These are phyloP conservation scores for Striga hermonthica DNA, from an alignment of 305 asterid species.

Conservation along the genomic window DNA sequence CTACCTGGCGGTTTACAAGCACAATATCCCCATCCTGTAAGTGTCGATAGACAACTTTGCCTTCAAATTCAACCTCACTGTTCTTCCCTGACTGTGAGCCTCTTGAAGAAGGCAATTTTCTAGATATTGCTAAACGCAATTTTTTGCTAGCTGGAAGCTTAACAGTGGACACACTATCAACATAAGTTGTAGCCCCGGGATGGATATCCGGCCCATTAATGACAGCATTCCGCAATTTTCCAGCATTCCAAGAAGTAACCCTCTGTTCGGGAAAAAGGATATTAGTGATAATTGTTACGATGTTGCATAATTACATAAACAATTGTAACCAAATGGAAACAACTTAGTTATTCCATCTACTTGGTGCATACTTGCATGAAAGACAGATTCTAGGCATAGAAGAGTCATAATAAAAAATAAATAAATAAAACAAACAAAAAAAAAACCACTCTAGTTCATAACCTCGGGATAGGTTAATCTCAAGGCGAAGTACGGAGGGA, in stretches of 20 bases:
- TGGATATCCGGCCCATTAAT: slow-evolving; percentile 84
- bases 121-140: slow-evolving; percentile 61
- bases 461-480: slow-evolving; percentile 96
- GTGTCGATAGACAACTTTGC: slow-evolving; percentile 82
- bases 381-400: slow-evolving; percentile 6
- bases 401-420: slow-evolving; percentile 10
- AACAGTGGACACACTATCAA: slow-evolving; percentile 59
- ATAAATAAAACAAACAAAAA: slow-evolving; percentile 19
- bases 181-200: slow-evolving; percentile 77
- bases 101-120: slow-evolving; percentile 86
- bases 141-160: slow-evolving; percentile 48
- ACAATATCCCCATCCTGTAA: slow-evolving; percentile 97
- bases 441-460: slow-evolving; percentile 24
- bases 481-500: slow-evolving; percentile 94
- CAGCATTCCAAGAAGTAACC: slow-evolving; percentile 96
- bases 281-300: slow-evolving; percentile 1
- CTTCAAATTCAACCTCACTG: slow-evolving; percentile 70
- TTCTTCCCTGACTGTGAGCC: slow-evolving; percentile 66
- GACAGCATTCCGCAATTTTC: slow-evolving; percentile 66
- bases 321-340: slow-evolving; percentile 7
- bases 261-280: slow-evolving; percentile 47
- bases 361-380: slow-evolving; percentile 1
- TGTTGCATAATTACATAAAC: slow-evolving; percentile 10
- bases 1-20: slow-evolving; percentile 95
- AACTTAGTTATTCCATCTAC: neutral